Percentiles rank a stretch among this genome's conserved stretches.
Evolutionary conservation across 257 asterid species (phyloP).

Genomic region (Jaltomata sinuosa): DNA sequence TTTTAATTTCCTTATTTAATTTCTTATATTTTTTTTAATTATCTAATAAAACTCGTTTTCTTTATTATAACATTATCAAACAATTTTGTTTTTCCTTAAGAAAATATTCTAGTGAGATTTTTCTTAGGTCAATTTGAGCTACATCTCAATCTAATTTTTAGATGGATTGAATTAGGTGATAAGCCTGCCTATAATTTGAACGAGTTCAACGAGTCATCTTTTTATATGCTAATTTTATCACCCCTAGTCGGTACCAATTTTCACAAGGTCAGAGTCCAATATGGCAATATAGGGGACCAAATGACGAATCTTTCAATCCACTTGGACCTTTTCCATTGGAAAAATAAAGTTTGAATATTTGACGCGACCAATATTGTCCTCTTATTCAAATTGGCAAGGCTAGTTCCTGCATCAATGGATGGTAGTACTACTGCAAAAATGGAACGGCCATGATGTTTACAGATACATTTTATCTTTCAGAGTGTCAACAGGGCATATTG

Average conservation of each 20-base stretch:
- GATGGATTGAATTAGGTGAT: background rate
- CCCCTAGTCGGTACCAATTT: background rate
- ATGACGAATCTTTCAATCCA: background rate
- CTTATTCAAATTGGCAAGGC: background rate
- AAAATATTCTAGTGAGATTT: too few relatives aligned
- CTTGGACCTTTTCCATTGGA: background rate
- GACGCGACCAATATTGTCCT: background rate
- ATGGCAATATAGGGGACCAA: background rate
- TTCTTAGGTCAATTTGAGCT: background rate
- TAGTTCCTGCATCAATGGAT: background rate
- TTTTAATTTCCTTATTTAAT: too few relatives aligned
- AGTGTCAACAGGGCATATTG: background rate
- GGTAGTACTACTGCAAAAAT: background rate
- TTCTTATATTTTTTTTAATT: too few relatives aligned
- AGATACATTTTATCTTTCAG: background rate
- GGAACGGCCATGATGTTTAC: background rate
- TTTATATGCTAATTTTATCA: background rate
- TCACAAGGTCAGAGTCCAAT: background rate
- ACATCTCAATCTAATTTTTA: background rate
- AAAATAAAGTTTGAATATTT: background rate
- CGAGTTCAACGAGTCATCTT: background rate
- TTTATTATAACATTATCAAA: too few relatives aligned
- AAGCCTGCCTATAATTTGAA: background rate
- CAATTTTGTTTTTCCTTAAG: too few relatives aligned
- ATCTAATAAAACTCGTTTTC: too few relatives aligned